phyloP scores from a whole-genome alignment of 495 filamentous ascomycete species.

The Aspergillus wentii region DNA sequence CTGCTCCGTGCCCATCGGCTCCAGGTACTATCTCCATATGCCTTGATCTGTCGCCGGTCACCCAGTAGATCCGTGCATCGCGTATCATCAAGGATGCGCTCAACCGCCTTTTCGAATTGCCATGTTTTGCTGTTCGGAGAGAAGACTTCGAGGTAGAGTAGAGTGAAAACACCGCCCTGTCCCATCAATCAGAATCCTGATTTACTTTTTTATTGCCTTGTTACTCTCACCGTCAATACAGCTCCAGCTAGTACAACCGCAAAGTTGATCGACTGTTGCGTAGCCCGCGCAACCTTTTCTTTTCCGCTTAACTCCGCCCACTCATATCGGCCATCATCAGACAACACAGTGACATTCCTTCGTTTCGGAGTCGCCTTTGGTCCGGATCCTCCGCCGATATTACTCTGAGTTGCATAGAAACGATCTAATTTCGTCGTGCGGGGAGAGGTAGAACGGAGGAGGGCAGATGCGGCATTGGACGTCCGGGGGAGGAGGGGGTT shows the following conservation, averaged over 20 bases:
- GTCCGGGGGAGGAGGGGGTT: slow-evolving; percentile 8
- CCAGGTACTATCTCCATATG: slow-evolving; percentile 76
- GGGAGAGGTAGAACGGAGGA: slow-evolving; percentile 12
- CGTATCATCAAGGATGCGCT: slow-evolving; percentile 68
- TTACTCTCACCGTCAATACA: slow-evolving; percentile 58
- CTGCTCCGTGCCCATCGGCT: slow-evolving; percentile 83
- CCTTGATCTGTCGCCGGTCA: slow-evolving; percentile 65
- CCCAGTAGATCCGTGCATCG: slow-evolving; percentile 73
- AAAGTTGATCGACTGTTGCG: slow-evolving; percentile 88
- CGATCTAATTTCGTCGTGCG: slow-evolving; percentile 22
- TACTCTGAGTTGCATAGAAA: slow-evolving; percentile 52
- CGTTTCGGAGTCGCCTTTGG: slow-evolving; percentile 29
- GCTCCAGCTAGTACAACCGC: slow-evolving; percentile 70
- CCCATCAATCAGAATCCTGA: not conserved
- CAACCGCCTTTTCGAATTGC: slow-evolving; percentile 84
- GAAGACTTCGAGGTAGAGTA: slow-evolving; percentile 85
- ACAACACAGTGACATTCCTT: slow-evolving; percentile 71
- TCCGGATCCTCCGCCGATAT: slow-evolving; percentile 25
- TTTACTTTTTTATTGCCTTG: not conserved
- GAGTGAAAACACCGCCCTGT: slow-evolving; percentile 68
- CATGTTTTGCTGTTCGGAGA: slow-evolving; percentile 76
- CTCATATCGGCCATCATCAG: slow-evolving; percentile 72
- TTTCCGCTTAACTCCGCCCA: slow-evolving; percentile 69
- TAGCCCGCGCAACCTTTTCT: slow-evolving; percentile 82
- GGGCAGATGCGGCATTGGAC: slow-evolving; percentile 5